These are phyloP conservation scores for Haematococcus lacustris DNA, from an alignment of 139 green algal species.

Conservation along the genomic window DNA sequence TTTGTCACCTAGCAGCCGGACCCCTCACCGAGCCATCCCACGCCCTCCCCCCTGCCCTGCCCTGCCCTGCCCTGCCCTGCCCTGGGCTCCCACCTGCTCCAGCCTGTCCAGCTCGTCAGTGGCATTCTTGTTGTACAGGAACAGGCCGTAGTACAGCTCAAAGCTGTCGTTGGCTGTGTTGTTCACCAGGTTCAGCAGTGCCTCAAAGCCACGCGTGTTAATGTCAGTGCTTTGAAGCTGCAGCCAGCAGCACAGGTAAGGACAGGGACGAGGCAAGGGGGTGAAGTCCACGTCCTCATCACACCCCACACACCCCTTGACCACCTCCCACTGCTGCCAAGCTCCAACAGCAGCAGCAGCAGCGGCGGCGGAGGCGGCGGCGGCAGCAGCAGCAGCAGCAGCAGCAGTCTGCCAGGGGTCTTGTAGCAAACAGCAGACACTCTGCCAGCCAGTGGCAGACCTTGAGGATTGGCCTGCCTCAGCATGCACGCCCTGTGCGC, in stretches of 20 bases:
- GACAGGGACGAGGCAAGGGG: too few species aligned
- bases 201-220: constrained; percentile 85
- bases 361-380: too few species aligned
- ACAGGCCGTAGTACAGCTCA: constrained; percentile 99
- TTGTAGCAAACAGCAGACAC: too few species aligned
- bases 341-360: too few species aligned
- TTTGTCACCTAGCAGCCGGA: neutral
- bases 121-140: constrained; percentile 92
- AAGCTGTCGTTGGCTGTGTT: constrained; percentile 97
- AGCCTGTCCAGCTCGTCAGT: constrained; percentile 34
- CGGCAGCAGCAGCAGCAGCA: too few species aligned
- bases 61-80: neutral
- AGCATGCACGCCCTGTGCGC: neutral
- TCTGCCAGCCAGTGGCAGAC: neutral
- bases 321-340: too few species aligned
- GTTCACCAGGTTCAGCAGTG: constrained; percentile 88
- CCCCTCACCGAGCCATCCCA: neutral
- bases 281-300: too few species aligned
- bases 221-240: constrained; percentile 72
- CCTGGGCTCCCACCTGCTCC: constrained; percentile 27
- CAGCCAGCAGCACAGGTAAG: constrained; percentile 29
- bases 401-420: too few species aligned
- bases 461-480: neutral
- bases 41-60: neutral
- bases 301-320: too few species aligned